Conservation (phyloP, 1,284 basidiomycete genomes). For the Melampsora americana region DNA sequence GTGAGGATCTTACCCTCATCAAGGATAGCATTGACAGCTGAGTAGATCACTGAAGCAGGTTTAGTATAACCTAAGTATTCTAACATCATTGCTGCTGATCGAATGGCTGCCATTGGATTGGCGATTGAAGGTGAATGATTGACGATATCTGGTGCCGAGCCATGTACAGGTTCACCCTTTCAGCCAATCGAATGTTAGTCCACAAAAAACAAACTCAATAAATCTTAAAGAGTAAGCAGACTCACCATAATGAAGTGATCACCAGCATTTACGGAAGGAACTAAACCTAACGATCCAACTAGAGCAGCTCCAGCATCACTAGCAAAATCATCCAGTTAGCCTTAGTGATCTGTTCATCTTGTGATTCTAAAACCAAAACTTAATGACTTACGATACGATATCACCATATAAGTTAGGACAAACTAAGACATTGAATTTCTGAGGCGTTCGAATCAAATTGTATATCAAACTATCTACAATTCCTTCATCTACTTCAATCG, state of each 20-base stretch:
- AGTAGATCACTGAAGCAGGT: constrained; percentile 79
- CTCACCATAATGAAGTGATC: constrained; percentile 96
- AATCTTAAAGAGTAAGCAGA: not conserved
- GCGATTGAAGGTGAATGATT: constrained; percentile 67
- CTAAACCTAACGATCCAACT: constrained; percentile 91
- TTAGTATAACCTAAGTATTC: constrained; percentile 79
- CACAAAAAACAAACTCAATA: constrained; percentile 18
- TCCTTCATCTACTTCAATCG: constrained; percentile 82
- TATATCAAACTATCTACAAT: constrained; percentile 99
- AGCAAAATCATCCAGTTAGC: not conserved
- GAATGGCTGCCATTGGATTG: constrained; percentile 89
- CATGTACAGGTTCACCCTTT: constrained; percentile 68
- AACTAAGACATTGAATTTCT: constrained; percentile 56
- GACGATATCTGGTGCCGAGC: constrained; percentile 65
- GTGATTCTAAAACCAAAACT: no score
- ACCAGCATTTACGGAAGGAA: constrained; percentile 93
- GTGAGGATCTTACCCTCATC: constrained; percentile 71
- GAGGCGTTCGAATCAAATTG: constrained; percentile 58
- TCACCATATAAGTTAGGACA: constrained; percentile 95
- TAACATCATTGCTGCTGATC: constrained; percentile 88
- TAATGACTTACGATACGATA: constrained; percentile 77
- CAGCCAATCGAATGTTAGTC: constrained; percentile 55
- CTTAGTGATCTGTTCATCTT: no score
- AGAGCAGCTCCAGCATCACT: constrained; percentile 96
- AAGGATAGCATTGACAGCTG: constrained; percentile 83